These are phyloP conservation scores for Gnomoniopsis sp. DNA, from an alignment of 2,329 filamentous ascomycete species.

Conservation along the genomic window DNA sequence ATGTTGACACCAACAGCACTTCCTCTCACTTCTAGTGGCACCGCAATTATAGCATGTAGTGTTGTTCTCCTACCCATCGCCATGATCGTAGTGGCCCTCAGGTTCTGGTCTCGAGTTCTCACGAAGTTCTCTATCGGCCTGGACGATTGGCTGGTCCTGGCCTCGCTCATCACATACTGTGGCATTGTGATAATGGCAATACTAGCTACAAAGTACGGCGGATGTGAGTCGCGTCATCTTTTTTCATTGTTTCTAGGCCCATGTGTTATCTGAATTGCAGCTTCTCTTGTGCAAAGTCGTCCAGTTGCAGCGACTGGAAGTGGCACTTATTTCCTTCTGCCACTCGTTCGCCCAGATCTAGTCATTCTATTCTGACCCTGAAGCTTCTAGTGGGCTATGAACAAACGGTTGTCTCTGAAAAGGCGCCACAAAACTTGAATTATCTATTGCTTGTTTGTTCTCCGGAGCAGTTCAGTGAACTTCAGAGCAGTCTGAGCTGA, in stretches of 20 bases:
- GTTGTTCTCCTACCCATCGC: neutral
- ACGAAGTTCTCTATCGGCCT: neutral
- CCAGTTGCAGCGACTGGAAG: too few species aligned
- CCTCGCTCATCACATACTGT: neutral
- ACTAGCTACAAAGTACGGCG: neutral
- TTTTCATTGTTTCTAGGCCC: too few species aligned
- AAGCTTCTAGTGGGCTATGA: neutral
- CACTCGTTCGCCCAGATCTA: too few species aligned
- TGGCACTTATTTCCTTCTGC: too few species aligned
- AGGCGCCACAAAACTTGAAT: neutral
- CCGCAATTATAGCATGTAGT: neutral
- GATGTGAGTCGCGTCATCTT: too few species aligned
- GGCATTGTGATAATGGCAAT: neutral
- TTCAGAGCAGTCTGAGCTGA: neutral
- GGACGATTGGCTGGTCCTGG: neutral
- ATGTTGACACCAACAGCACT: too few species aligned
- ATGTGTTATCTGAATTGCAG: too few species aligned
- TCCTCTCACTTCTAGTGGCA: neutral
- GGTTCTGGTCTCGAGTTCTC: neutral
- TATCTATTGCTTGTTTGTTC: neutral
- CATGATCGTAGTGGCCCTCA: neutral
- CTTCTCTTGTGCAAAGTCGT: too few species aligned
- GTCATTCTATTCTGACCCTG: too few species aligned
- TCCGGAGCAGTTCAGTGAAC: neutral
- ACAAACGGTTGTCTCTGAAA: neutral